These are phyloP conservation scores for Ascochyta koolunga DNA, from an alignment of 2,329 filamentous ascomycete species.

Conservation along the genomic window DNA sequence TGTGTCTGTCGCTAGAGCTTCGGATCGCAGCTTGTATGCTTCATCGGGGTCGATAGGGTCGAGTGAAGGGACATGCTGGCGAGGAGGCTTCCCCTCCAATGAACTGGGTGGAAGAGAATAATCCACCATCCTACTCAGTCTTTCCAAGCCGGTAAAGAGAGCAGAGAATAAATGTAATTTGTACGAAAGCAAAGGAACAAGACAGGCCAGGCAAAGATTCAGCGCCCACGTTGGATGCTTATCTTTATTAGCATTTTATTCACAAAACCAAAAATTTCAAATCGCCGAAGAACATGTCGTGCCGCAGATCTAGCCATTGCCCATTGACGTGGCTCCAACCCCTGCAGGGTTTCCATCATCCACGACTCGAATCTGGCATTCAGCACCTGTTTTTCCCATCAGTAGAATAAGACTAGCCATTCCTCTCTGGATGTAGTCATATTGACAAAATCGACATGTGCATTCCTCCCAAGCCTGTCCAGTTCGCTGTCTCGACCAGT, in stretches of 20 bases:
- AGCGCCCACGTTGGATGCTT: not conserved
- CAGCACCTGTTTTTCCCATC: too few species aligned
- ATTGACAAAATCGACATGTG: not conserved
- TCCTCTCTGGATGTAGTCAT: not conserved
- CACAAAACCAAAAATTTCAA: not conserved
- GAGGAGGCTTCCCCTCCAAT: not conserved
- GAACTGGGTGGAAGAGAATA: too few species aligned
- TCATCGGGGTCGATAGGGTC: constrained; percentile 14
- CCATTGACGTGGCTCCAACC: not conserved
- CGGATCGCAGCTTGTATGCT: constrained; percentile 17
- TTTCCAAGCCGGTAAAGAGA: not conserved
- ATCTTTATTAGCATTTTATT: not conserved
- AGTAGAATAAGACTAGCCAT: not conserved
- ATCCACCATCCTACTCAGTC: not conserved
- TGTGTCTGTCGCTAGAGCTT: constrained; percentile 15
- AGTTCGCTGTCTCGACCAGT: not conserved
- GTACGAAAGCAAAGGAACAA: not conserved
- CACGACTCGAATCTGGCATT: too few species aligned
- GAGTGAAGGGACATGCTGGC: not conserved
- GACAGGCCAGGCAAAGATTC: not conserved
- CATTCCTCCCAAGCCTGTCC: not conserved
- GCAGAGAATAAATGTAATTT: not conserved
- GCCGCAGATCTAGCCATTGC: not conserved
- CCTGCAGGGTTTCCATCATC: too few species aligned
- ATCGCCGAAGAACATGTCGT: not conserved